Evolutionary conservation across 352 stramenopile genomes (phyloP).

Genomic region (Globisporangium cederbergense): DNA sequence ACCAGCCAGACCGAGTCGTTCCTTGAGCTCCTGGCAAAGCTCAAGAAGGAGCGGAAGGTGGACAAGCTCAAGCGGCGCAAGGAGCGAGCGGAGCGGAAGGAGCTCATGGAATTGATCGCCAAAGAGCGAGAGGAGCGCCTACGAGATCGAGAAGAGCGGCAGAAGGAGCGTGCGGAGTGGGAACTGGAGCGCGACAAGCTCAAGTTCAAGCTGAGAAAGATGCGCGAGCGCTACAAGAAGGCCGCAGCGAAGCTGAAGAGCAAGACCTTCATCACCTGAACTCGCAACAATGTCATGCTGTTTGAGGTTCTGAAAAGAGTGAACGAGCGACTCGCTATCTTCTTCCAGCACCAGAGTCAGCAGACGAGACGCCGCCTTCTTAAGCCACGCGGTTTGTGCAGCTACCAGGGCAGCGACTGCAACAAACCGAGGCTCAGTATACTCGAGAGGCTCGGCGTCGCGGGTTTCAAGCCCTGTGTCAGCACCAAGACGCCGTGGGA

Average conservation of each 20-base stretch:
- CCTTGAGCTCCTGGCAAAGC: neutral
- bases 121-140: conserved; percentile 3
- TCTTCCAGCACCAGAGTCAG: too few relatives aligned
- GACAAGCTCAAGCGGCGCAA: conserved; percentile 5
- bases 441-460: too few relatives aligned
- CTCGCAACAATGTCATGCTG: too few relatives aligned
- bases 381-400: too few relatives aligned
- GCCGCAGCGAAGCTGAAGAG: neutral
- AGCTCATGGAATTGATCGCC: neutral
- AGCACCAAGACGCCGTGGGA: too few relatives aligned
- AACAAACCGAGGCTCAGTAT: too few relatives aligned
- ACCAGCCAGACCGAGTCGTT: neutral
- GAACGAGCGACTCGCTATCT: too few relatives aligned
- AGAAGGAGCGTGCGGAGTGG: neutral
- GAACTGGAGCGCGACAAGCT: conserved; percentile 9
- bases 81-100: neutral
- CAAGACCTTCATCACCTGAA: too few relatives aligned
- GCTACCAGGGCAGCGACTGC: too few relatives aligned
- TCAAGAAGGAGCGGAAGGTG: conserved; percentile 1
- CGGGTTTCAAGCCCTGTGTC: too few relatives aligned
- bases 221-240: conserved; percentile 1
- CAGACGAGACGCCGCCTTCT: too few relatives aligned
- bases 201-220: conserved; percentile 5
- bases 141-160: neutral
- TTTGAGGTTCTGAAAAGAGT: neutral